Evolutionary conservation across 345 rosid genomes (phyloP), one percentile per base, ranked within the genome.

Genomic region (Noccaea bulbosa): DNA sequence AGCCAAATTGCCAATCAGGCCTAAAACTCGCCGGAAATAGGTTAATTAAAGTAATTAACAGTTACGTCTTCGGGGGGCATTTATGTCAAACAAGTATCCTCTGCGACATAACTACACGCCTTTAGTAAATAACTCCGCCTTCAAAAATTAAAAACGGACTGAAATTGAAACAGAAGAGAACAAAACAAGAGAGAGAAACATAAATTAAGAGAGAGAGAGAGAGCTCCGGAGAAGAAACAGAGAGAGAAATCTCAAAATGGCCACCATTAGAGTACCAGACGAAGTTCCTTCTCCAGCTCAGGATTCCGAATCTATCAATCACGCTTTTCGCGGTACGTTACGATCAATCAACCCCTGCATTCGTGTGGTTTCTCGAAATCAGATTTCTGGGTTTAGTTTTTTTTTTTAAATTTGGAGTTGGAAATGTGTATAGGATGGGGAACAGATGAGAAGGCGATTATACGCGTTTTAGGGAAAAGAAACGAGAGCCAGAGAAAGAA

Each of bases 371-470:
- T 57, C 44, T 53, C 20, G 11, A 22, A 41, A n/a, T 32, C 24
- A 58, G n/a, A 11, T 35, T 2, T 66, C 7, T 59, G 35, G 24
- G 3, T 48, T 65, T 3, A 5, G 3, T 4, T 55, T 37, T 12
- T 12, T 17, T 35, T 12, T 12, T 17, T 35, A 63, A 16, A 65
- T 5, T 11, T 11, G 11, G 32, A 3, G 4, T 52, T 7, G 16
- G 12, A 51, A 6, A 6, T 67, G 49, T 48, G 34, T 11, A 8
- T 55, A 94, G 97, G 99, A 65, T 62, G 82, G 71, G 95, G 96
- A 62, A 88, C 93, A 11, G 92, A 91, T 59, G 96, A 87, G 83
- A 83, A 84, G 35, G 85, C 76, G 8, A 39, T 91, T 16, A 87
- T 82, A 71, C 40, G 68, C 74, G 63, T 88, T 11, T 74, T 94